Conservation (phyloP, 1,284 basidiomycete species). For the Ustilago loliicola region DNA sequence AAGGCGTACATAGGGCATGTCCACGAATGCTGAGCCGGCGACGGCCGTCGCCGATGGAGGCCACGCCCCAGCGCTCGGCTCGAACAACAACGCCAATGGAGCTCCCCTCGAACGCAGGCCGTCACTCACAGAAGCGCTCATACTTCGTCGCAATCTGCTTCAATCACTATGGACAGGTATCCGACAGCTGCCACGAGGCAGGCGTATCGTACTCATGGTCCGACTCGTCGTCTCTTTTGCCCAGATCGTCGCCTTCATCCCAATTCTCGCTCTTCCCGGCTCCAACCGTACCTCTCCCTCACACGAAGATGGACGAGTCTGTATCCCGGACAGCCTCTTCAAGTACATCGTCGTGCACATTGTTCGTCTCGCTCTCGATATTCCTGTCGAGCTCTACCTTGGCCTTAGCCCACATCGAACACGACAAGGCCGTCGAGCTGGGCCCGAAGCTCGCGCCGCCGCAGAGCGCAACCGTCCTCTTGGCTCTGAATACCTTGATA, state of each 20-base stretch:
- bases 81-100: background rate
- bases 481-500: constrained; percentile 52
- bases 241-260: constrained; percentile 48
- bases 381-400: constrained; percentile 62
- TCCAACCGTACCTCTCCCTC: constrained; percentile 32
- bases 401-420: constrained; percentile 59
- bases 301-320: constrained; percentile 28
- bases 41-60: background rate
- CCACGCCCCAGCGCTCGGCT: background rate
- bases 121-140: constrained; percentile 47
- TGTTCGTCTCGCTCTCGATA: constrained; percentile 42
- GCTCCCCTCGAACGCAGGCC: background rate
- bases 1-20: constrained; percentile 17
- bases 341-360: constrained; percentile 59
- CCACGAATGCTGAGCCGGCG: constrained; percentile 24
- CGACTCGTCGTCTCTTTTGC: constrained; percentile 36
- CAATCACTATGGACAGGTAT: constrained; percentile 39
- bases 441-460: constrained; percentile 43
- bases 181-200: constrained; percentile 37
- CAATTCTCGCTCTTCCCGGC: constrained; percentile 34
- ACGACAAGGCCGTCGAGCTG: constrained; percentile 37
- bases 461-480: constrained; percentile 53
- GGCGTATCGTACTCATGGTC: constrained; percentile 42
- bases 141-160: constrained; percentile 49
- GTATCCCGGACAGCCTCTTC: constrained; percentile 57